These are phyloP conservation scores for Akanthomyces uredinophilus DNA, from an alignment of 2,329 filamentous ascomycete genomes.

Conservation along the genomic window DNA sequence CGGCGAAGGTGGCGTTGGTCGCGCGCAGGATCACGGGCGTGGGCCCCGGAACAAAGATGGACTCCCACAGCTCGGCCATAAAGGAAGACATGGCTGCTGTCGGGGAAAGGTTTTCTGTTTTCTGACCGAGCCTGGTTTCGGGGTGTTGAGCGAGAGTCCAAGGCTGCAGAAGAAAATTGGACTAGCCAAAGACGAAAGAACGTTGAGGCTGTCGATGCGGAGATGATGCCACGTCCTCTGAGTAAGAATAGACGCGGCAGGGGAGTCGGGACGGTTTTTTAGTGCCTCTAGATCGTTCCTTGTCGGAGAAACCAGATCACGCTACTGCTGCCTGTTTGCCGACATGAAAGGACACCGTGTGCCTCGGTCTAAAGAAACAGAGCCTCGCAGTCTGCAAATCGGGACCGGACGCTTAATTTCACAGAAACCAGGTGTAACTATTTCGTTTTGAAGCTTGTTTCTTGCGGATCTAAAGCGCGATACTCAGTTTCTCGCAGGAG, in stretches of 20 bases:
- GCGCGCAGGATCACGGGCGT: slow-evolving; percentile 84
- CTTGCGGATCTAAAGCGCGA: not conserved
- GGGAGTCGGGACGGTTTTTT: not conserved
- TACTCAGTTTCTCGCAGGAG: not conserved
- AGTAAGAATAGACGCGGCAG: not conserved
- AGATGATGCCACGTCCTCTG: not conserved
- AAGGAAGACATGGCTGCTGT: slow-evolving; percentile 49
- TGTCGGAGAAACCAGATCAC: not conserved
- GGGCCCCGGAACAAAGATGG: slow-evolving; percentile 87
- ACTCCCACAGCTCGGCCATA: slow-evolving; percentile 77
- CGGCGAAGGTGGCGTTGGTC: slow-evolving; percentile 83
- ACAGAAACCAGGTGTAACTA: not conserved
- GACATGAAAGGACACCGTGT: slow-evolving; percentile 6
- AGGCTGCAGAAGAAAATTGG: too few relatives aligned
- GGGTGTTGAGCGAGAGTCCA: not conserved
- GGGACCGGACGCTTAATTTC: not conserved
- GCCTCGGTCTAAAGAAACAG: not conserved
- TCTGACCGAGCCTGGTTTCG: not conserved
- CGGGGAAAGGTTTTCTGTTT: not conserved
- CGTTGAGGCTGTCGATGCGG: not conserved
- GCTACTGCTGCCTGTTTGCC: slow-evolving; percentile 2
- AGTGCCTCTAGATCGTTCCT: not conserved
- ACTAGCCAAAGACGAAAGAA: not conserved
- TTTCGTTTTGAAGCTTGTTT: not conserved
- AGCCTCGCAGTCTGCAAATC: not conserved